Evolutionary conservation across 768 basidiomycete genomes (phyloP).

Genomic region (Agrocybe pediades): DNA sequence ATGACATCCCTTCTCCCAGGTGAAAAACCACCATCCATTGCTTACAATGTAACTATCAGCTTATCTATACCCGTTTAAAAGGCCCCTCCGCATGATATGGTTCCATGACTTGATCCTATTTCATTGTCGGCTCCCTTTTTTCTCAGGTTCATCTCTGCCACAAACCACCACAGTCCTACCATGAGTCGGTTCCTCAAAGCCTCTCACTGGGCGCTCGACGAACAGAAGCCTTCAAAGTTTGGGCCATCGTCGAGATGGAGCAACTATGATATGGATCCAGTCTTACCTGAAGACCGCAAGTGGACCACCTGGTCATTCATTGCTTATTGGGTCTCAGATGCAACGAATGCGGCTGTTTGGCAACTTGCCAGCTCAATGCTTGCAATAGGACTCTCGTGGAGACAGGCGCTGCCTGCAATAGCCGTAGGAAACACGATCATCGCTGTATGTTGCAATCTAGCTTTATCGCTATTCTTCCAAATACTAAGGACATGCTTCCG

Average conservation of each 20-base stretch:
- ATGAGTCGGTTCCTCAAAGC: neutral
- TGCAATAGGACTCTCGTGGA: constrained; percentile 75
- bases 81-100: neutral
- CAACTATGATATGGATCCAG: constrained; percentile 81
- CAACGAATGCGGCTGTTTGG: constrained; percentile 51
- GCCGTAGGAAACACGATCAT: constrained; percentile 75
- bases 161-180: neutral
- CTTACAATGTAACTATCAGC: too few relatives aligned
- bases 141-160: constrained; percentile 6
- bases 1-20: too few relatives aligned
- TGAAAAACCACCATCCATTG: too few relatives aligned
- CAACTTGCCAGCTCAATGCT: constrained; percentile 76
- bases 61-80: neutral
- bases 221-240: constrained; percentile 30
- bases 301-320: constrained; percentile 73
- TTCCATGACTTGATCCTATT: neutral
- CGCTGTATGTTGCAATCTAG: constrained; percentile 35
- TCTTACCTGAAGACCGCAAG: constrained; percentile 58
- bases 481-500: neutral
- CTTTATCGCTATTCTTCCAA: neutral
- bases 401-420: constrained; percentile 69
- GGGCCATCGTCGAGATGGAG: constrained; percentile 62
- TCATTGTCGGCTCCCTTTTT: neutral
- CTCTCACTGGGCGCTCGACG: constrained; percentile 11
- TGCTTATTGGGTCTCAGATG: constrained; percentile 61